Evolutionary conservation across 179 eudicot species (phyloP), one percentile per base, ranked within the genome.

Genomic region (Amaranthus tricolor): DNA sequence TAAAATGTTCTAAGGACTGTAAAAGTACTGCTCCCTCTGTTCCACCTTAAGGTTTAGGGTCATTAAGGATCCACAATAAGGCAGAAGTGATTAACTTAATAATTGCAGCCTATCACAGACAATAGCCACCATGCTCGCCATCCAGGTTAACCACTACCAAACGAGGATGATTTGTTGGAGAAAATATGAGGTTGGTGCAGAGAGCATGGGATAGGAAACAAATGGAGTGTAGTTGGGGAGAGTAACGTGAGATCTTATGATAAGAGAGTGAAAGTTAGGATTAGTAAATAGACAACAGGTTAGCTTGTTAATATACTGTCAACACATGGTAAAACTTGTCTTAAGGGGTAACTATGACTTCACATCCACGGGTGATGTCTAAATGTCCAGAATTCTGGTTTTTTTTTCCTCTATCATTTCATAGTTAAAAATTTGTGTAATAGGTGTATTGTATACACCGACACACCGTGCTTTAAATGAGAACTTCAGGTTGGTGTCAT

Each of bases 11-110:
- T 7, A 57, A 7, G 61, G 61, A 57, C 0, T 7, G 61, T 57
- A 57, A 1, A 57, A 57, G 61, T 57, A n/a, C 61, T 57, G 21
- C 61, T 57, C 21, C 61, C 61, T 57, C 4, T 21, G 5, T 57
- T 57, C 61, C 14, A 57, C n/a, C 21, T 57, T 57, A 57, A 57
- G 61, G 61, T 57, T 57, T 57, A 17, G 14, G 61, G 61, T 57
- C 61, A 57, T 57, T 57, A 57, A 57, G 61, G 61, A 13, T 13
- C 1, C 61, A 57, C 61, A 57, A 16, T 57, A 57, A 57, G 31
- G 61, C 61, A 57, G 4, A 57, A 57, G 21, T 13, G 61, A 57
- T 57, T 57, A 57, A 17, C 61, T 57, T 57, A 10, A 57, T 57
- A 57, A 57, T 57, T 57, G 21, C 61, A 57, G 6, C 61, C 20